Base-by-base conservation (phyloP, 164 flowering plant species). In the Macadamia integrifolia region DNA sequence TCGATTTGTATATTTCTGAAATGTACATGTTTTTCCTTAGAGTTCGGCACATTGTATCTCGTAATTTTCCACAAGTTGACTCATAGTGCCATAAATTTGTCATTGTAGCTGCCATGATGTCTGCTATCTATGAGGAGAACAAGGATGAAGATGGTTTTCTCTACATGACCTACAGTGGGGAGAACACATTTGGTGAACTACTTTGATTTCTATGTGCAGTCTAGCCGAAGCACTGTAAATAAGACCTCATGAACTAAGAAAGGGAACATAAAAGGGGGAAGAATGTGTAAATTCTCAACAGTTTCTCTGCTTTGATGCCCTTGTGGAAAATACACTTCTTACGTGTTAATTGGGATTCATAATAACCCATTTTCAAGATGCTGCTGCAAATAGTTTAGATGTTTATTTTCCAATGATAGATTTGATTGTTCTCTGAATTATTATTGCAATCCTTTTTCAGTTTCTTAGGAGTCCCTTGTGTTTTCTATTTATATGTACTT, bases 111-210 rank as follows among this genome's bases (percentile, higher is more conserved):
- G 90, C 91, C 29, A 79, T 90, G 93, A 85, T 90, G 92, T 88
- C 92, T 65, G 80, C 96, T 6, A 87, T 88, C 44, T 90, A 90
- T 46, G 96, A 90, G 81, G 96, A 90, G 52, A 78, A 88, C 81
- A 90, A 90, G 69, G 91, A 88, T 67, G 93, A 88, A 65, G 93
- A 90, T 80, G 92, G 93, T 15, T 90, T 90, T 78, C 90, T 90
- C 17, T 90, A 90, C 83, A 88, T 90, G 96, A 90, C 96, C 29
- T 90, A 88, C 86, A 91, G 97, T 64, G 97, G 97, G 2, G 97
- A 91, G 80, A 88, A 91, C 82, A 88, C 97, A 48, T 91, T 91
- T 63, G 97, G 94, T 75, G 70, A 70, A 82, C 32, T 48, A 43
- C 40, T 35, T 35, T 35, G 40, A 35, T 35, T 35, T 35, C 40